A percentile compares a stretch with the other conserved stretches of the same genome.
Evolutionary conservation across 371 early-diverging fungal species (phyloP).

Genomic region (Saksenaea vasiformis): DNA sequence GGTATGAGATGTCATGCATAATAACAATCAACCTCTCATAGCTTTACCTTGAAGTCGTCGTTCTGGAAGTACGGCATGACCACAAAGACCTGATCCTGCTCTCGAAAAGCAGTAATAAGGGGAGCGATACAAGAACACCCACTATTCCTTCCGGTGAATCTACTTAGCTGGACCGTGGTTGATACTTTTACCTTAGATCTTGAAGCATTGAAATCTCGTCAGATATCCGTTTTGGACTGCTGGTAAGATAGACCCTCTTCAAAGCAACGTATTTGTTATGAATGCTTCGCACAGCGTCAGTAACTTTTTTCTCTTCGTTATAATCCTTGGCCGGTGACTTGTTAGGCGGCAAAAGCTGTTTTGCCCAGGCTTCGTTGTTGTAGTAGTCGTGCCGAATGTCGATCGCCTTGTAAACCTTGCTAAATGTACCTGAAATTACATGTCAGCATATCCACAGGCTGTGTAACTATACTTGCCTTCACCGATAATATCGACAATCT

Average conservation of each 20-base stretch:
- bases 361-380: slow-evolving; percentile 69
- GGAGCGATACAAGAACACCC: slow-evolving; percentile 65
- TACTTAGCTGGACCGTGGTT: too few relatives aligned
- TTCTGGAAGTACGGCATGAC: slow-evolving; percentile 90
- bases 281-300: slow-evolving; percentile 7
- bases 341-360: slow-evolving; percentile 9
- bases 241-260: slow-evolving; percentile 91
- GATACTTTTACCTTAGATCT: slow-evolving; percentile 61
- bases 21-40: not conserved
- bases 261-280: slow-evolving; percentile 71
- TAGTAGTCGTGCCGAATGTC: slow-evolving; percentile 71
- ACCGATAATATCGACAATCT: slow-evolving; percentile 73
- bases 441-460: not conserved
- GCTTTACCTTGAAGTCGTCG: slow-evolving; percentile 80
- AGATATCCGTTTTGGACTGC: slow-evolving; percentile 82
- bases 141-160: slow-evolving; percentile 8
- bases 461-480: slow-evolving; percentile 55
- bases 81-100: slow-evolving; percentile 84
- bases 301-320: slow-evolving; percentile 12
- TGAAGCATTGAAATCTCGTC: slow-evolving; percentile 87
- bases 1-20: not conserved
- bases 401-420: slow-evolving; percentile 94
- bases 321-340: slow-evolving; percentile 11
- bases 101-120: slow-evolving; percentile 80
- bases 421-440: slow-evolving; percentile 84